These are phyloP conservation scores for Gypsophila paniculata DNA, from an alignment of 179 eudicot genomes.

Conservation along the genomic window DNA sequence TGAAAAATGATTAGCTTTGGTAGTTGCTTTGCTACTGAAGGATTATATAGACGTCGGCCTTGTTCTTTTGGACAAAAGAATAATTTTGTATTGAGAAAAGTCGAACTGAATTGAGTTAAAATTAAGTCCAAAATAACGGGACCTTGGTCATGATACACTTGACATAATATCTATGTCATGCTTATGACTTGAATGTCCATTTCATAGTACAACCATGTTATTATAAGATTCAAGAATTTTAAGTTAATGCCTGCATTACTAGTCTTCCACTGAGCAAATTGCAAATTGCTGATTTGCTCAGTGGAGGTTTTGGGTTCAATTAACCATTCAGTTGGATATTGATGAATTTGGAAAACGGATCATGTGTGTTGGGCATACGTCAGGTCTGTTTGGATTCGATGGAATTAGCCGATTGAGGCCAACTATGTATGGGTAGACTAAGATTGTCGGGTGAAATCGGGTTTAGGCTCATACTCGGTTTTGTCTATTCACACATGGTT, in stretches of 20 bases:
- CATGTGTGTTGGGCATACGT: too few relatives aligned
- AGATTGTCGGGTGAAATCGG: too few relatives aligned
- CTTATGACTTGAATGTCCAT: constrained; percentile 18
- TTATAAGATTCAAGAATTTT: constrained; percentile 15
- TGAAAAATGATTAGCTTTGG: constrained; percentile 19
- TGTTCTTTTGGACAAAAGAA: too few relatives aligned
- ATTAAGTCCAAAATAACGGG: too few relatives aligned
- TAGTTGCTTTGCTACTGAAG: constrained; percentile 12
- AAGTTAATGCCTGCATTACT: constrained; percentile 8
- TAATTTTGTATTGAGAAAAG: too few relatives aligned
- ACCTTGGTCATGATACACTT: constrained; percentile 5
- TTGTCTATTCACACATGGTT: too few relatives aligned
- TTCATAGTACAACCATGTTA: neutral
- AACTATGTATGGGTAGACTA: too few relatives aligned
- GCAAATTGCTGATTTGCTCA: constrained; percentile 15
- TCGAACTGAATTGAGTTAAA: too few relatives aligned
- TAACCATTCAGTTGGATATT: constrained; percentile 11
- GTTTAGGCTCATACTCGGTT: too few relatives aligned
- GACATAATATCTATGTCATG: constrained; percentile 31
- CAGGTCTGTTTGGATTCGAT: too few relatives aligned
- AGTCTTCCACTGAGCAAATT: constrained; percentile 20
- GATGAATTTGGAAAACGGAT: neutral
- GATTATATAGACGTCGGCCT: constrained; percentile 20
- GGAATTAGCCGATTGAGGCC: too few relatives aligned
- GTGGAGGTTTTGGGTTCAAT: constrained; percentile 1